Evolutionary conservation across 768 basidiomycete species (phyloP), one percentile per base, ranked within the genome.

Genomic region (Boletus rubropictus): DNA sequence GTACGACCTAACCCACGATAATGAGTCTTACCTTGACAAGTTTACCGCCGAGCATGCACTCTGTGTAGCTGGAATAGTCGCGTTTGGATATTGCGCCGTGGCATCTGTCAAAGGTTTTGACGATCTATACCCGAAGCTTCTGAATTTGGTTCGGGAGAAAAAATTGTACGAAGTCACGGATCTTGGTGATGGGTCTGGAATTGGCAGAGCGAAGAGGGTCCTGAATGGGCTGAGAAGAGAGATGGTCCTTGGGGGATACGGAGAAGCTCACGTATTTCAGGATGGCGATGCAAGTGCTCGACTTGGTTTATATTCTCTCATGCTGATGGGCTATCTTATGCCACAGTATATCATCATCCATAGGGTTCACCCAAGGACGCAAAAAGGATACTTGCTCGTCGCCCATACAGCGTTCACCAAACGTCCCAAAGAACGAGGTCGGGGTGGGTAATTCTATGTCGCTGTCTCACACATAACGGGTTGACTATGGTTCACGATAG

Each of bases 61-160:
- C n/a, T 85, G 91, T 7, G 92, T 90, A 0, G 96, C 89, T 3
- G 90, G 91, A 18, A 73, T 98, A n/a, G 86, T 88, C 15, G 80
- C 94, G 0, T 98, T 98, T 69, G 86, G 87, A 29, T 82, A 80
- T 57, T 88, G 81, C 20, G 96, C 88, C 4, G 79, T 89, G 46
- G 96, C 93, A 2, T 93, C 89, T 14, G 92, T 93, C 55, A 96
- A 97, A 66, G 96, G 95, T 17, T 96, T 95, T 61, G 96, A 99
- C 58, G 96, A 99, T 56, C 67, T 99, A 18, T 97, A 98, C 62
- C 95, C 95, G 3, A 95, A 92, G 63, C 68, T 95, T n/a, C 68
- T 99, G 29, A 80, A 96, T 62, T 72, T 99, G 40, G 96, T 98
- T 9, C 73, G 71, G 12, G 96, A 99, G 64, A 83, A 79, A 59